Conservation (phyloP, 495 filamentous ascomycete species). For the Elasticomyces elasticus region DNA sequence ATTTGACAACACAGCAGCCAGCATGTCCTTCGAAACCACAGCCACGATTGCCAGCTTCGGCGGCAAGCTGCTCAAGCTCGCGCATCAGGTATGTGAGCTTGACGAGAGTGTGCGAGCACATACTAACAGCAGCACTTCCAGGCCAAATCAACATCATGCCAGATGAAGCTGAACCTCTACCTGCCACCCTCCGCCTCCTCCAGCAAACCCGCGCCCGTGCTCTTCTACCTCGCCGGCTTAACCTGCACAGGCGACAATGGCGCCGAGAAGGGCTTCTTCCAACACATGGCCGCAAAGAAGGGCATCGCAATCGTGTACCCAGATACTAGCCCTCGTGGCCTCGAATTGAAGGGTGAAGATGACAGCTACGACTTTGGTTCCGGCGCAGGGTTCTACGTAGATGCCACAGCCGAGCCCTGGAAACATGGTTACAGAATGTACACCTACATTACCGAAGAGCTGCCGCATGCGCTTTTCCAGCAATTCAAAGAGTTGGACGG, state of each 20-base stretch:
- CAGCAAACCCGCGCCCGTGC: constrained; percentile 57
- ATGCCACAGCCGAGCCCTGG: constrained; percentile 72
- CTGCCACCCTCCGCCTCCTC: constrained; percentile 48
- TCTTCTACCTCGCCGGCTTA: constrained; percentile 91
- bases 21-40: constrained; percentile 75
- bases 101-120: too few relatives aligned
- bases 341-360: constrained; percentile 68
- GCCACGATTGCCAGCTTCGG: constrained; percentile 87
- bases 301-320: constrained; percentile 87
- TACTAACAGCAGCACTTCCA: background rate
- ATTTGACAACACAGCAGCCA: constrained; percentile 10
- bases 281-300: constrained; percentile 62
- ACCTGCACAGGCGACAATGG: constrained; percentile 96
- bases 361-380: constrained; percentile 83
- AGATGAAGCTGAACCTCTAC: constrained; percentile 61
- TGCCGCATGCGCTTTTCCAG: constrained; percentile 64
- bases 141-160: constrained; percentile 55
- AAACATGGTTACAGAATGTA: constrained; percentile 79
- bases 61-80: constrained; percentile 88
- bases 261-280: constrained; percentile 93
- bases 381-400: constrained; percentile 89
- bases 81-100: constrained; percentile 60
- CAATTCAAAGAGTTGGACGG: constrained; percentile 54
- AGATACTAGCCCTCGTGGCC: constrained; percentile 83
- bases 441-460: constrained; percentile 72